Base-by-base conservation (phyloP, 306 rosid genomes). In the Glycine tomentella region DNA sequence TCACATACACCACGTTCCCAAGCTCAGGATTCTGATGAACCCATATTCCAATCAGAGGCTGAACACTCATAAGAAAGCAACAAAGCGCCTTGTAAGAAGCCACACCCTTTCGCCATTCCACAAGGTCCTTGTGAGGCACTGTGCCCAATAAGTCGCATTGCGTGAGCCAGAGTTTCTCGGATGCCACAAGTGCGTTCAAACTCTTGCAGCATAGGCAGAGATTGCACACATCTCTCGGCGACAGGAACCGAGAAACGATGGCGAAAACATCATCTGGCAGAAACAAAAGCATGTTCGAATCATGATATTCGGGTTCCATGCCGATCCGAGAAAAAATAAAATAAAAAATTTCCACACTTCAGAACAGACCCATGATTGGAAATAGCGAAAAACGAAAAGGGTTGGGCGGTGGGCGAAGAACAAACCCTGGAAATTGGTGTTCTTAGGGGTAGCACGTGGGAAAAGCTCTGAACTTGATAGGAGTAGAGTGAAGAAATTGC, bases 11-110 rank as follows among this genome's bases (percentile, higher is more conserved):
- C 10, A 95, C 97, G 81, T 95, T 95, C 20, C 99, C 99, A 8
- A 95, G 94, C 91, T 95, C 99, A 1, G 99, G 99, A 71, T 95
- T 95, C 94, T 95, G 99, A 76, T 95, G 94, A 88, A 95, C 99
- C 99, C 99, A 95, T 34, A 95, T 90, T 48, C 99, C 99, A 84
- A 95, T 84, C 82, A 95, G 51, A 0, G 99, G 97, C 77, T 80
- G 65, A 76, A 91, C 87, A 10, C 80, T 82, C 33, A 14, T 11
- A 63, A 95, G 92, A 81, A 95, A 95, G 67, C 94, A 93, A 79
- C 91, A 95, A 63, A 95, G 97, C 0, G 99, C 95, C 85, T 87
- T 93, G 82, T 89, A 95, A 69, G 94, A 91, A 0, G 83, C 79
- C 83, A 95, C 86, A 3, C 86, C 93, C 49, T 75, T 79, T 64